A percentile compares a stretch with the other conserved stretches of the same genome.
Evolutionary conservation across 2,329 filamentous ascomycete species (phyloP).

Genomic region (Cladosporium sp.): DNA sequence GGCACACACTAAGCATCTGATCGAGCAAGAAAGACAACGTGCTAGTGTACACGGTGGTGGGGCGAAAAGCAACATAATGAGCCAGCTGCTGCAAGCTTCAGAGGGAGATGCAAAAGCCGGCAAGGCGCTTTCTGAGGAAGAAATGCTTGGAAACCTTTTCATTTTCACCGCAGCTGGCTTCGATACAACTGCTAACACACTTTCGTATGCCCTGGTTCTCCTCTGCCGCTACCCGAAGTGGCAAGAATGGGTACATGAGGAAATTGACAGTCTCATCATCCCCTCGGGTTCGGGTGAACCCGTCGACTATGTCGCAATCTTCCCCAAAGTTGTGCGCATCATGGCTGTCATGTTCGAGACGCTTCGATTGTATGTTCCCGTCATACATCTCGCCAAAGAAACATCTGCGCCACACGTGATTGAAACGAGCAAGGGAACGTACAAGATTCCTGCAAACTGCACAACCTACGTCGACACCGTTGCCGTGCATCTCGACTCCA

Average conservation of each 20-base stretch:
- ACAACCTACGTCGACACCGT: slow-evolving; percentile 35
- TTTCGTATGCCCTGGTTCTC: slow-evolving; percentile 47
- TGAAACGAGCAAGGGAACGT: slow-evolving; percentile 22
- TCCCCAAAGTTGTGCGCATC: slow-evolving; percentile 41
- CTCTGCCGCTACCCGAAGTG: slow-evolving; percentile 45
- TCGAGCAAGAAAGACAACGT: slow-evolving; percentile 22
- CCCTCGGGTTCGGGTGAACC: slow-evolving; percentile 21
- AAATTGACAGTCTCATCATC: slow-evolving; percentile 41
- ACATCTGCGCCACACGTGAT: slow-evolving; percentile 30
- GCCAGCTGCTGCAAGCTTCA: slow-evolving; percentile 24
- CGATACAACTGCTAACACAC: slow-evolving; percentile 48
- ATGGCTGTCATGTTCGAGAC: slow-evolving; percentile 51
- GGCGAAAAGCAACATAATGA: slow-evolving; percentile 26
- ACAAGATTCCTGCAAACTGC: slow-evolving; percentile 32
- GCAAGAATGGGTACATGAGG: slow-evolving; percentile 51
- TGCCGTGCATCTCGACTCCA: slow-evolving; percentile 26
- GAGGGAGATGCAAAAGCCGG: slow-evolving; percentile 17
- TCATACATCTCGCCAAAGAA: slow-evolving; percentile 36
- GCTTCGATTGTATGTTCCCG: slow-evolving; percentile 39
- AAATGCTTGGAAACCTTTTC: slow-evolving; percentile 45
- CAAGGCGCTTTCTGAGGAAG: slow-evolving; percentile 33
- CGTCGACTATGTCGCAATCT: slow-evolving; percentile 41
- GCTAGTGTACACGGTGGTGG: slow-evolving; percentile 12
- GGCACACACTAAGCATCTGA: slow-evolving; percentile 19
- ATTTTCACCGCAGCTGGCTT: slow-evolving; percentile 44